Percentiles rank a stretch among this genome's conserved stretches.
phyloP scores from a whole-genome alignment of 169 alveolate genomes.

The Fabrea salina region DNA sequence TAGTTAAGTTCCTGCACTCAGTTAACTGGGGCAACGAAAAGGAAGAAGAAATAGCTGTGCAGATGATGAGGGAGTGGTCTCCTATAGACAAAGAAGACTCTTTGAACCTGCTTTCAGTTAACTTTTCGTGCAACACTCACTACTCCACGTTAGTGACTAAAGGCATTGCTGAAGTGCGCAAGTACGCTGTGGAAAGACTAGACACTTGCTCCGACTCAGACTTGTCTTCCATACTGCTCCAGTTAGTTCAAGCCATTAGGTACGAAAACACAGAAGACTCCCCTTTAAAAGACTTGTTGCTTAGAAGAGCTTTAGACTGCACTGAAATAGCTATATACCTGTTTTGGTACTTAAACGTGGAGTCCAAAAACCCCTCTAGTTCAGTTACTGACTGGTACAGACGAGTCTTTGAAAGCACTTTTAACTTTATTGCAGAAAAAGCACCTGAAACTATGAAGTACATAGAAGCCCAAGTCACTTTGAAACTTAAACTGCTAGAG shows the following conservation, averaged over 20 bases:
- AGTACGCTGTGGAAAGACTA: slow-evolving; percentile 75
- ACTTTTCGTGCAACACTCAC: slow-evolving; percentile 64
- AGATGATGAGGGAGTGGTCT: slow-evolving; percentile 67
- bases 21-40: slow-evolving; percentile 75
- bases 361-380: background rate
- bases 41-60: slow-evolving; percentile 74
- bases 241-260: slow-evolving; percentile 60
- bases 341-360: slow-evolving; percentile 47
- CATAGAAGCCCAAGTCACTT: background rate
- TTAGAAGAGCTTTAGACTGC: slow-evolving; percentile 13
- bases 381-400: background rate
- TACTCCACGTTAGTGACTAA: slow-evolving; percentile 43
- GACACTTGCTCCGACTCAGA: slow-evolving; percentile 40
- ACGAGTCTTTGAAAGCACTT: slow-evolving; percentile 14
- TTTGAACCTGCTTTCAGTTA: slow-evolving; percentile 66
- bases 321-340: slow-evolving; percentile 35
- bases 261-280: slow-evolving; percentile 38
- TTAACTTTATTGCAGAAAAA: slow-evolving; percentile 14
- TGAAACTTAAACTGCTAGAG: background rate
- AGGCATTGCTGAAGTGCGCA: slow-evolving; percentile 74
- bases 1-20: slow-evolving; percentile 72
- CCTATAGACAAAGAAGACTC: slow-evolving; percentile 77
- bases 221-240: slow-evolving; percentile 36
- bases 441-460: slow-evolving; percentile 12
- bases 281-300: slow-evolving; percentile 31